These are phyloP conservation scores for Aspergillus olivimuriae DNA, from an alignment of 495 filamentous ascomycete genomes.

Conservation along the genomic window DNA sequence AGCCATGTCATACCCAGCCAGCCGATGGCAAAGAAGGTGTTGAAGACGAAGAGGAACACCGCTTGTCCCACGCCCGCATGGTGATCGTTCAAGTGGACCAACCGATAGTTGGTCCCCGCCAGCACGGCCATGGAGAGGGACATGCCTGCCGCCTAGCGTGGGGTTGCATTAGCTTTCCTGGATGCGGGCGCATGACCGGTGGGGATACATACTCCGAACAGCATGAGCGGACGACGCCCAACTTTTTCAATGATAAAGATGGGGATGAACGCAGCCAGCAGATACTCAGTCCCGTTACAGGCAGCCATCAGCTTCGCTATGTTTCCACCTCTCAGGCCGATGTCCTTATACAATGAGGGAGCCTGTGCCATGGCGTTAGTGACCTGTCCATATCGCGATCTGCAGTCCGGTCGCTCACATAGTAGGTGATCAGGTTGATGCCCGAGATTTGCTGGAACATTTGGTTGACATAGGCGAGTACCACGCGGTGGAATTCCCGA, in stretches of 20 bases:
- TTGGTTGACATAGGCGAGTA: conserved; percentile 69
- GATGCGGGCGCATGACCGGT: conserved; percentile 3
- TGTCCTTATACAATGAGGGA: conserved; percentile 22
- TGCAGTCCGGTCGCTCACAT: too few relatives aligned
- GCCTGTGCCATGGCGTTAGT: conserved; percentile 32
- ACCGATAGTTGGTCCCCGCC: conserved; percentile 34
- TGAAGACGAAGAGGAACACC: conserved; percentile 68
- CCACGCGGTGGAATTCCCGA: conserved; percentile 66
- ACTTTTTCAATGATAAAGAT: conserved; percentile 64
- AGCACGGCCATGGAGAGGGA: conserved; percentile 62
- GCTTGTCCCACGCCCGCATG: conserved; percentile 39
- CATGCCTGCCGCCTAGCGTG: conserved; percentile 61
- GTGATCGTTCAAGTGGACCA: conserved; percentile 22
- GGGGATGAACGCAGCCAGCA: conserved; percentile 63
- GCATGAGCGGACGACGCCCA: conserved; percentile 65
- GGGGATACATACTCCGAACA: conserved; percentile 60
- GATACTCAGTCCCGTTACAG: conserved; percentile 68
- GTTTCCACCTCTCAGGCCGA: conserved; percentile 41
- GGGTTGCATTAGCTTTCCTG: conserved; percentile 24
- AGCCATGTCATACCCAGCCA: conserved; percentile 77
- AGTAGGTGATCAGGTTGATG: conserved; percentile 73
- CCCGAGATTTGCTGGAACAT: conserved; percentile 74
- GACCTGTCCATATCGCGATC: too few relatives aligned
- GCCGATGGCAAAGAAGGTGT: conserved; percentile 69
- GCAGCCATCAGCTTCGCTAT: conserved; percentile 48